Evolutionary conservation across 73 alveolate genomes (phyloP).

Genomic region (Tetrahymena malaccensis): DNA sequence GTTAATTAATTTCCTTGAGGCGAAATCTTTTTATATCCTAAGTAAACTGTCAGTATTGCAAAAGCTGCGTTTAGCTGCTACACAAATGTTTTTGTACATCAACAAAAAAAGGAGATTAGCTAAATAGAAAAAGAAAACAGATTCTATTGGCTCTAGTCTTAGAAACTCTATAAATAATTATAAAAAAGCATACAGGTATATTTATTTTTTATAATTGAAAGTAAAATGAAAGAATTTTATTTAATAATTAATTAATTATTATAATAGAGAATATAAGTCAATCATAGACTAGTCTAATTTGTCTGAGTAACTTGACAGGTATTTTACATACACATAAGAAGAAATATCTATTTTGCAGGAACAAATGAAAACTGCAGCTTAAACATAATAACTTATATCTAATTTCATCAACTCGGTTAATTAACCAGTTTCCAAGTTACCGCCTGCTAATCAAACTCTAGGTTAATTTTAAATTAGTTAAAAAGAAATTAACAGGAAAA

Average conservation of each 20-base stretch:
- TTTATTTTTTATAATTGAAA: background rate
- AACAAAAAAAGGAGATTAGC: background rate
- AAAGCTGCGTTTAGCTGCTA: background rate
- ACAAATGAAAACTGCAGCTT: background rate
- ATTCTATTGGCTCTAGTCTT: background rate
- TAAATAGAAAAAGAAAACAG: background rate
- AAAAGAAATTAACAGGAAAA: background rate
- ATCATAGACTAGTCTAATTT: background rate
- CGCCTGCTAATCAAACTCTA: background rate
- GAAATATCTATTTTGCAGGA: background rate
- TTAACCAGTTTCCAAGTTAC: background rate
- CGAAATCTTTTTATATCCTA: slow-evolving; percentile 35
- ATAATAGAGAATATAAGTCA: background rate
- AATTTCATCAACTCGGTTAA: background rate
- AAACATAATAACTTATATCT: background rate
- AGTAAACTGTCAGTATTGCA: slow-evolving; percentile 3
- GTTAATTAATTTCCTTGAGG: slow-evolving; percentile 28
- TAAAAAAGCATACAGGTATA: background rate
- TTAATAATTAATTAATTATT: background rate
- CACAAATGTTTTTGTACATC: background rate
- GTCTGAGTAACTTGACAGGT: background rate
- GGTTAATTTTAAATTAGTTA: background rate
- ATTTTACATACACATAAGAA: background rate
- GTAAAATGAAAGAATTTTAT: background rate
- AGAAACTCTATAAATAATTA: background rate